Conservation (phyloP, 768 basidiomycete genomes). For the Crepidotus variabilis region DNA sequence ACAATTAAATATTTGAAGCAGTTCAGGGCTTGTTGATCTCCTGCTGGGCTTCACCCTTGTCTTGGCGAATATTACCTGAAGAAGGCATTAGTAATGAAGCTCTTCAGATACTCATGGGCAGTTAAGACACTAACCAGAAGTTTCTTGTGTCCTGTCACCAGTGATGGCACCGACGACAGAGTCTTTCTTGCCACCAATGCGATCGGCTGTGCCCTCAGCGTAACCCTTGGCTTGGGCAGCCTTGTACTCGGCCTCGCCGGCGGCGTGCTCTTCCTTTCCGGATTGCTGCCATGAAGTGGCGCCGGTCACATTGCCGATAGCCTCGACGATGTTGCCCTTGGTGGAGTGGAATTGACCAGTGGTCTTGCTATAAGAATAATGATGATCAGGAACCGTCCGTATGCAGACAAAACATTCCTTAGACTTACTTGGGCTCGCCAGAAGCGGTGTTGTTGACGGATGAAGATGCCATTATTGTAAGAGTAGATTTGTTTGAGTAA, state of each 20-base stretch:
- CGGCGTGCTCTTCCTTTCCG: conserved; percentile 41
- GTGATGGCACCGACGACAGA: conserved; percentile 41
- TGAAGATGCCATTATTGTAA: conserved; percentile 2
- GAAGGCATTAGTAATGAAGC: not conserved
- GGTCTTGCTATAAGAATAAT: conserved; percentile 26
- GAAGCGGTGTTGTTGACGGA: conserved; percentile 17
- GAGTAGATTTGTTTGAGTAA: not conserved
- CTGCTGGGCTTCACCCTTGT: conserved; percentile 55
- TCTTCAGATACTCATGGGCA: not conserved
- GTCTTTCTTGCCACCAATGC: conserved; percentile 40
- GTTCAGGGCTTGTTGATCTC: conserved; percentile 39
- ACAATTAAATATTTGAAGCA: not conserved
- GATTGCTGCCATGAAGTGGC: conserved; percentile 31
- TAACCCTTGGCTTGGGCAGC: conserved; percentile 42
- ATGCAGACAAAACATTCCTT: not conserved
- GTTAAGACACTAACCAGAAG: not conserved
- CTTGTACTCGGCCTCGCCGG: conserved; percentile 39
- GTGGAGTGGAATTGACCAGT: conserved; percentile 34
- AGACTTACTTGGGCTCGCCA: conserved; percentile 19
- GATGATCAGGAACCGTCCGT: not conserved
- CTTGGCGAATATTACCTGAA: conserved; percentile 49
- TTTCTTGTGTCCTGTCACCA: conserved; percentile 37
- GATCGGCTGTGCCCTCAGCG: conserved; percentile 40
- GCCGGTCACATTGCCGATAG: conserved; percentile 41
- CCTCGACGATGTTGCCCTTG: conserved; percentile 31